Base-by-base conservation (phyloP, 257 asterid species). In the Rehmannia glutinosa region DNA sequence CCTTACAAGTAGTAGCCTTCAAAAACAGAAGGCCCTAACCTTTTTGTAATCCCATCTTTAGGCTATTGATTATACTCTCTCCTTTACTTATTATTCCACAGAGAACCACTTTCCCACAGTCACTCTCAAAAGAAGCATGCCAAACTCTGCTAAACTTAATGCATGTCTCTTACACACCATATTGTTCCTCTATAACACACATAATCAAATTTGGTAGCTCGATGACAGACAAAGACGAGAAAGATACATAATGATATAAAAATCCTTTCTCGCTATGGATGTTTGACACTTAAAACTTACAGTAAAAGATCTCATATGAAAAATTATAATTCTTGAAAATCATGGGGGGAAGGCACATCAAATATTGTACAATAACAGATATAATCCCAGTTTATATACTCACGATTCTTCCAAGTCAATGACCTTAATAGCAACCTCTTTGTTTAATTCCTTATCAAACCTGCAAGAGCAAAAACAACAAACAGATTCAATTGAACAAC, bases 401-500 rank as follows among this genome's bases (percentile, higher is more conserved):
- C 84, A 95, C 99, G 99, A 89, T 84, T 95, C 99, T 81, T 95
- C 99, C 53, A 95, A 90, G 82, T 95, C 99, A 70, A 95, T 95
- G 80, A 91, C 95, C 82, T 95, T 95, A 71, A 95, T 89, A 70
- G 99, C 99, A 59, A 95, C 97, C 72, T 81, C 96, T 51, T 84
- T 95, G 81, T 91, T 87, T 38, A 89, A 84, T 63, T 95, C 98
- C 76, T 83, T 89, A 63, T 95, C 99, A 58, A 84, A 95, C 84
- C 99, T 95, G 92, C 88, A 87, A 23, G 32, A 70, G 57, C 42
- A 25, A 61, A 61, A 74, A 60, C 25, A 46, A 57, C 25, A 57
- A 38, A 70, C 28, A 24, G 8, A 27, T 50, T 51, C 32, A 59
- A 43, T 58, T 25, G 50, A 30, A 33, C 45, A 16, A 19, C 36